Base-by-base conservation (phyloP, 164 flowering plant genomes). In the Sextonia rubra region DNA sequence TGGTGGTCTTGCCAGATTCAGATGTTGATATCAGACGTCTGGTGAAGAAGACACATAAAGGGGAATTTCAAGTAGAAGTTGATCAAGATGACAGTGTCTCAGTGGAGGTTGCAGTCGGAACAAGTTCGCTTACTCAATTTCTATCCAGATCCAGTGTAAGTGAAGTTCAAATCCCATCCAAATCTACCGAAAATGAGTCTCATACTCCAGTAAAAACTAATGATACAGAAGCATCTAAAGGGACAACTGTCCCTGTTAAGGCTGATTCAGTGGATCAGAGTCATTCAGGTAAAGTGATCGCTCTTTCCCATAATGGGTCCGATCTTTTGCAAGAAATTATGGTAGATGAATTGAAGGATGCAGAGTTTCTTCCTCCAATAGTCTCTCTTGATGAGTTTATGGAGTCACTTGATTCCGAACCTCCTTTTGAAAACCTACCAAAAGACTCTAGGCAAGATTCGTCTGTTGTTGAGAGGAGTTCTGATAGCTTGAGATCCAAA, bases 31-130 rank as follows among this genome's bases (percentile, higher is more conserved):
- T 91, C n/a, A 88, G 97, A 71, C 94, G 98, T 62, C 69, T 96
- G 84, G 99, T 96, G 73, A 90, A 73, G 82, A 96, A 96, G 82
- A 96, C 97, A 63, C 99, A 96, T 74, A 96, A 96, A 80, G 99
- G 99, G 26, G 99, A 96, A 74, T 86, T 86, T 75, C 97, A 91
- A 77, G 97, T 96, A 3, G 99, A 92, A 76, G 79, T 88, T 37
- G 98, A 93, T 49, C 82, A 80, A 63, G 89, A 88, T 75, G 91
- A 90, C 73, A 76, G 77, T 81, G 79, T 79, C 48, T 80, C 89
- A 17, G 86, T 81, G 63, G 99, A 93, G 78, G 87, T 93, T 74
- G 81, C 97, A 65, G 74, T 77, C 60, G 93, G 89, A 44, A 71
- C 78, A 30, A 84, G 80, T 81, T 71, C 81, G 26, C 66, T 77